phyloP scores from a whole-genome alignment of 1,284 basidiomycete genomes.

The Puccinia triticina region DNA sequence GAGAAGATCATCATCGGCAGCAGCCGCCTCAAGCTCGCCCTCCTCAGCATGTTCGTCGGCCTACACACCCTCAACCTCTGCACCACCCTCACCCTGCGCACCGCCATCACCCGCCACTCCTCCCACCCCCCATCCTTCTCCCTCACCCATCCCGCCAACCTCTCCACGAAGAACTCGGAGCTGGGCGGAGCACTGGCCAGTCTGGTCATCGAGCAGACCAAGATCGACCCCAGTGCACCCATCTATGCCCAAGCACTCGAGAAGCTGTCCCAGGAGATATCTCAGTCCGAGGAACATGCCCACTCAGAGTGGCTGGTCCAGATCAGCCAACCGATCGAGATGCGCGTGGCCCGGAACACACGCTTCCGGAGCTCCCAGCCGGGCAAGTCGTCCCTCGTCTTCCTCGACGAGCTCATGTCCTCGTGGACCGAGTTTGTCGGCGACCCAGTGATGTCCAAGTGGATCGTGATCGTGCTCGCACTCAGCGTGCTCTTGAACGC shows the following conservation, averaged over 20 bases:
- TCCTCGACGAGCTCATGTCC: slow-evolving; percentile 83
- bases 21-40: slow-evolving; percentile 38
- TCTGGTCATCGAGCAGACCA: slow-evolving; percentile 12
- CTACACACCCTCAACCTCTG: slow-evolving; percentile 89
- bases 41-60: slow-evolving; percentile 71
- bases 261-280: not conserved
- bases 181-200: not conserved
- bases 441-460: slow-evolving; percentile 91
- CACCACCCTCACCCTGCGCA: slow-evolving; percentile 81
- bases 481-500: slow-evolving; percentile 90
- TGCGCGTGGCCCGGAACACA: slow-evolving; percentile 8
- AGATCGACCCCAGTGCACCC: slow-evolving; percentile 26
- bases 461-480: slow-evolving; percentile 86
- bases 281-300: slow-evolving; percentile 54
- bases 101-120: slow-evolving; percentile 67
- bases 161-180: not conserved
- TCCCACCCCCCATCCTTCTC: slow-evolving; percentile 54
- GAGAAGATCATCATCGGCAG: slow-evolving; percentile 28
- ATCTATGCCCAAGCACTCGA: slow-evolving; percentile 7
- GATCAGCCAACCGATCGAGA: slow-evolving; percentile 27
- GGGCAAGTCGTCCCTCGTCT: slow-evolving; percentile 61
- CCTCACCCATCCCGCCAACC: slow-evolving; percentile 2
- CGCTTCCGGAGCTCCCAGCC: slow-evolving; percentile 16
- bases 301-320: slow-evolving; percentile 56
- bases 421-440: slow-evolving; percentile 94